phyloP scores from a whole-genome alignment of 139 green algal species.

The Medakamo hakoo region DNA sequence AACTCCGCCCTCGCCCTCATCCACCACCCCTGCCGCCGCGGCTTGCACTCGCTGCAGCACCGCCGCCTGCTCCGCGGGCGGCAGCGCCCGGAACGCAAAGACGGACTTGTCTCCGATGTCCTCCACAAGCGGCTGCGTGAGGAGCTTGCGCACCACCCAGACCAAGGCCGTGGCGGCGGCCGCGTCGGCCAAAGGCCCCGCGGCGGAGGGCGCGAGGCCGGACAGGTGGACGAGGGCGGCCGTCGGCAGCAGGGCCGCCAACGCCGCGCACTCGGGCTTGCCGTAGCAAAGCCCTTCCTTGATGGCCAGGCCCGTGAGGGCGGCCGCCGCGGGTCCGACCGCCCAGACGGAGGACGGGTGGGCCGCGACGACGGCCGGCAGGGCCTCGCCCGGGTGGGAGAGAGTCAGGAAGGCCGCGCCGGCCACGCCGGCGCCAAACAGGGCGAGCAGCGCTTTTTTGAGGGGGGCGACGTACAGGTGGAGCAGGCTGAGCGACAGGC shows the following conservation, averaged over 20 bases:
- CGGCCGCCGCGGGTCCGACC: constrained; percentile 76
- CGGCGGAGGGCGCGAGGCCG: constrained; percentile 9
- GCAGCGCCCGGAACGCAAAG: constrained; percentile 30
- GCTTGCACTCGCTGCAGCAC: constrained; percentile 1
- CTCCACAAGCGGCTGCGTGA: constrained; percentile 73
- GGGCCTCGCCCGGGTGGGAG: constrained; percentile 14
- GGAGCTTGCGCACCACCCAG: constrained; percentile 77
- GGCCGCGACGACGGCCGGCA: constrained; percentile 41
- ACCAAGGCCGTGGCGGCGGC: constrained; percentile 14
- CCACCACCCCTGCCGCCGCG: not conserved
- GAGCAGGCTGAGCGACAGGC: constrained; percentile 56
- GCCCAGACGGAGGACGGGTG: constrained; percentile 60
- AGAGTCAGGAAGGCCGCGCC: constrained; percentile 34
- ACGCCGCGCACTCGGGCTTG: constrained; percentile 1
- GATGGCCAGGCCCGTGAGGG: constrained; percentile 74
- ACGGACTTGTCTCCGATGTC: constrained; percentile 89
- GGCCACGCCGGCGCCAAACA: constrained; percentile 35
- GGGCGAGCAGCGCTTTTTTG: constrained; percentile 54
- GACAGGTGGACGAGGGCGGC: constrained; percentile 15
- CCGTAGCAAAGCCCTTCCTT: constrained; percentile 47
- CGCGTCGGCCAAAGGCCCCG: constrained; percentile 19
- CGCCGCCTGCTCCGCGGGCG: constrained; percentile 6
- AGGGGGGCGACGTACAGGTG: constrained; percentile 81
- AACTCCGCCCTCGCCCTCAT: too few species aligned
- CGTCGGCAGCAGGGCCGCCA: not conserved